Base-by-base conservation (phyloP, 768 basidiomycete species). In the Hygrophoropsis aurantiaca region DNA sequence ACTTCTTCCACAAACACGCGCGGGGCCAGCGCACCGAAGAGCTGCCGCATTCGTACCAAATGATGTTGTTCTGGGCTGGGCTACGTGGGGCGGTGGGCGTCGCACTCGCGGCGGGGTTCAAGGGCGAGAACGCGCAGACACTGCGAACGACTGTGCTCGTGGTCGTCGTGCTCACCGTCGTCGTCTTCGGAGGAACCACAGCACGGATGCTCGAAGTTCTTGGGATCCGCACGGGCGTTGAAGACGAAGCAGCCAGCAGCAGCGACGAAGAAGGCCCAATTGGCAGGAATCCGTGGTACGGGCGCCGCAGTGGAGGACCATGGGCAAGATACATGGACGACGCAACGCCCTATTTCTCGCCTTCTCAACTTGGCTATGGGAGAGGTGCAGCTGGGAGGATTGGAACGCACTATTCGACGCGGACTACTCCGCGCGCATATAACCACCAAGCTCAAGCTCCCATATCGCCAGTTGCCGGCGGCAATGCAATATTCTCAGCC, bases 21-120 rank as follows among this genome's bases (percentile, higher is more conserved):
- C 82, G 91, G 1, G 93, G 93, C 1, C 90, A 94, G 59, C 80
- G 93, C 34, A 71, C 78, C 19, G 94, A 97, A 54, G 94, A 97
- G 56, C 73, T 99, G 4, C 94, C 97, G 1, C 94, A 98, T 66
- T 94, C 93, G 10, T 97, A 99, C 60, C 94, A 97, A 58, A 95
- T 98, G 91, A 97, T 98, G 94, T 72, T 98, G 13, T 98, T 98
- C 70, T 99, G 95, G 97, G 95, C 95, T 1, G 95, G 95, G 5
- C 71, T 99, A 44, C 78, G 97, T 23, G 97, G 97, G 27, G 97
- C 97, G 0, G 97, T 99, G 35, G 97, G 97, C 32, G 97, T 99
- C 18, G 97, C 97, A 3, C 81, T 99, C 24, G 97, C 97, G 1
- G 90, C 93, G 2, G 94, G 94, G 2, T 95, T 99, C 75, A 85